Base-by-base conservation (phyloP, 2,329 filamentous ascomycete genomes). In the Aureobasidium leucospermi region DNA sequence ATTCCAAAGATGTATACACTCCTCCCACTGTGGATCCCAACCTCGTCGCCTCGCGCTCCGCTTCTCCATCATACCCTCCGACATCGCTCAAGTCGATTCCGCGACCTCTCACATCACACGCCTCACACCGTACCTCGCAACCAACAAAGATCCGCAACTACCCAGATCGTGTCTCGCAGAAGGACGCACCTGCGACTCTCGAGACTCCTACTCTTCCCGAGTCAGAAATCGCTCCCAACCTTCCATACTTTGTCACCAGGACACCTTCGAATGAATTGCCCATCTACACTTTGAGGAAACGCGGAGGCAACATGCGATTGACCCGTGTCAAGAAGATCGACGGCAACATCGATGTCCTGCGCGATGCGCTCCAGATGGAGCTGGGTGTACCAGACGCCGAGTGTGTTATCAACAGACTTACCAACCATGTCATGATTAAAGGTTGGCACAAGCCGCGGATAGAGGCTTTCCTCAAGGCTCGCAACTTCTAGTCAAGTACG, bases 311-410 rank as follows among this genome's bases (percentile, higher is more conserved):
- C 64, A 79, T 85, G 69, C 83, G 85, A 67, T 75, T 88, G 67
- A 95, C 93, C 5, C 74, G 84, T 60, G 75, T 99, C 59, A 88
- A 90, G 71, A 91, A 89, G 74, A 81, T 93, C 52, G 85, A 90
- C 60, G 94, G 94, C 15, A 82, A 96, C 70, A 68, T 85, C 52
- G 73, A 77, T 34, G 81, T 77, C 3, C 71, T 97, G 64, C 79
- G 83, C 62, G 73, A 80, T 38, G 87, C 91, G 65, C 70, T 97
- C 60, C 75, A 78, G 39, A 69, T 74, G 19, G 80, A 78, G 10
- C 72, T 96, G 62, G 62, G 64, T 3, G 41, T 69, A 41, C 48
- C 60, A 31, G 69, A 78, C 52, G 76, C 81, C 13, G 75, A 84
- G 6, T 76, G 86, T 43, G 75, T 71, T 63, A 76, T 86, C 47